Evolutionary conservation across 164 flowering plant species (phyloP), one percentile per base, ranked within the genome.

Genomic region (Vitis labrusca): DNA sequence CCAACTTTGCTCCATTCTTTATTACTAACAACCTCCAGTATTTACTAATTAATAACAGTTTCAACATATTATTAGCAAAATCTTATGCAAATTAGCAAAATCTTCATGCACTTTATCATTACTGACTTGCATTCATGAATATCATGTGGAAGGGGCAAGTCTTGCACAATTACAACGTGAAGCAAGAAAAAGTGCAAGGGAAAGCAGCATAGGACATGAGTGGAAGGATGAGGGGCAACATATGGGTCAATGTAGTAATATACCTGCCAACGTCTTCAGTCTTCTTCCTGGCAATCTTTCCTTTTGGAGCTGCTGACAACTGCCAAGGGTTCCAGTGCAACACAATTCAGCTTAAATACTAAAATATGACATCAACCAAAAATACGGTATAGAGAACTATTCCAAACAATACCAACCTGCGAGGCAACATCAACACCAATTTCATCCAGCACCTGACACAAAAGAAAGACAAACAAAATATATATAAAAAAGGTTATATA

Each of bases 351-450:
- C 1, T 37, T 19, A 51, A 27, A 32, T 6, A 14, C 3, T 2
- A 10, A 50, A 51, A 37, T 56, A 9, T n/a, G 19, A 27, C 15
- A 54, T 59, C 37, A 62, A 27, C 12, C 23, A 17, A 49, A 9
- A 54, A 30, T 3, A 52, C 58, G 55, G 10, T 68, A 11, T 12
- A 60, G 6, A 51, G 19, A 65, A 55, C 44, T 37, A 59, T 10
- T 16, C 56, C 52, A 9, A 53, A 12, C 58, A 63, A 65, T 8
- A 77, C 89, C 16, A 71, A 94, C 98, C 98, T 92, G 98, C 60
- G 98, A 91, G 49, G 97, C 97, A 76, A 94, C 83, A 79, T 92
- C 97, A 48, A 94, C 90, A 62, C 98, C 97, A 68, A 94, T 94
- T 80, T 94, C 98, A 80, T 94, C 98, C 23, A 94, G 86, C 71